Evolutionary conservation across 2,329 filamentous ascomycete genomes (phyloP), one percentile per base, ranked within the genome.

Genomic region (Penicillium sp.): DNA sequence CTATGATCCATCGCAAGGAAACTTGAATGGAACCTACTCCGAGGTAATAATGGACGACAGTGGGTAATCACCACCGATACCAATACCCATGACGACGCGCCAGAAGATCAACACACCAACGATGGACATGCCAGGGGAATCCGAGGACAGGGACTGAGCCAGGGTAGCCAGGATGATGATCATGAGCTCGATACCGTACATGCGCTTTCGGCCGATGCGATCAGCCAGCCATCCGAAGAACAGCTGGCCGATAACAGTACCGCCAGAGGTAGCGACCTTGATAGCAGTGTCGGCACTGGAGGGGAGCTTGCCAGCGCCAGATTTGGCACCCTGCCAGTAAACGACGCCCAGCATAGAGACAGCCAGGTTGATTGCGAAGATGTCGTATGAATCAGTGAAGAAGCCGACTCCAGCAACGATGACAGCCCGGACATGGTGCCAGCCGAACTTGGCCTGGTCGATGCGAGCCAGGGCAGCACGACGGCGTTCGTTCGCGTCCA

Each of bases 351-450:
- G 76, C 89, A 93, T 92, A 65, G 86, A 84, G 30, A 89, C 91
- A 65, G 90, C 82, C 72, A 92, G 82, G 66, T 88, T 89, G 69
- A 90, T 89, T 72, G 89, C 88, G 77, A 95, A 95, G 80, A 93
- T 91, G 73, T 91, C 89, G 78, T 93, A 94, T 13, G 90, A 90
- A 74, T 94, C 92, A 17, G 91, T 94, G 79, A 95, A 95, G 86
- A 96, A 95, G 69, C 91, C 92, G 64, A 94, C 89, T 70, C 92
- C 91, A 33, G 91, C 91, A 26, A 94, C 91, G 9, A 91, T 80
- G 58, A 91, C 86, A 61, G 91, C 89, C 44, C 91, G 86, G 61
- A 93, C 86, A 73, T 95, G 91, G 75, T 93, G 92, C 91, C 91
- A 94, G 72, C 91, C 89, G 64, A 94, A 93, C 3, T 88, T 88